Base-by-base conservation (phyloP, 2,329 filamentous ascomycete species). In the Amesomyces nigricolor region DNA sequence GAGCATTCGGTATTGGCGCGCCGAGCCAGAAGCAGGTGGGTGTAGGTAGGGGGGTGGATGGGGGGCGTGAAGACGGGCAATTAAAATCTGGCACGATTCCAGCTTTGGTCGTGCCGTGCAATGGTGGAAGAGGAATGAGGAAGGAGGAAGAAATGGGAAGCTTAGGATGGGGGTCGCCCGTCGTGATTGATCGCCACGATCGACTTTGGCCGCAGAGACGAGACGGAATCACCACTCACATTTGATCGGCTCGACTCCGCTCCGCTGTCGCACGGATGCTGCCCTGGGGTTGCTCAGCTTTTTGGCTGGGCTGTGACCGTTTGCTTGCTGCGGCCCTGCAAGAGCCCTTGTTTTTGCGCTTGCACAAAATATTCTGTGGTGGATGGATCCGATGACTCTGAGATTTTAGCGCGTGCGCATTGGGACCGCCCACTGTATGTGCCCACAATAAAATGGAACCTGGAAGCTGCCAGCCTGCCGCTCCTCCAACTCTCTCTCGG, bases 131-230 rank as follows among this genome's bases (percentile, higher is more conserved):
- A 40, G 10, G 14, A 17, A 40, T 11, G 38, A 11, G 38, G 38
- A 40, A 14, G 14, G 17, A n/a, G 38, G 38, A 11, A 40, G 17
- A 35, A 13, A 35, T 13, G 32, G 32, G 11, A 35, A 35, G 32
- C 32, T 35, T 35, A 26, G 22, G 22, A 26, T 26, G 16, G 13
- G 40, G 16, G 19, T 22, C 4, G 40, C n/a, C n/a, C 4, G n/a
- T 22, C 16, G 40, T 43, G 14, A 17, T 17, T 22, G 19, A 43
- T 43, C n/a, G 40, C 40, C 40, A 43, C 40, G n/a, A 43, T 43
- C 40, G 19, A 40, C 52, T 49, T 49, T 49, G 45, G 52, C 37
- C 42, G 17, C 17, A 50, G 39, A 40, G 40, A 17, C 10, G 16
- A 22, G n/a, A 50, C 47, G 16, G 35, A 30, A 50, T 22, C 9